Conservation (phyloP, 345 rosid species). For the Heritiera fomes region DNA sequence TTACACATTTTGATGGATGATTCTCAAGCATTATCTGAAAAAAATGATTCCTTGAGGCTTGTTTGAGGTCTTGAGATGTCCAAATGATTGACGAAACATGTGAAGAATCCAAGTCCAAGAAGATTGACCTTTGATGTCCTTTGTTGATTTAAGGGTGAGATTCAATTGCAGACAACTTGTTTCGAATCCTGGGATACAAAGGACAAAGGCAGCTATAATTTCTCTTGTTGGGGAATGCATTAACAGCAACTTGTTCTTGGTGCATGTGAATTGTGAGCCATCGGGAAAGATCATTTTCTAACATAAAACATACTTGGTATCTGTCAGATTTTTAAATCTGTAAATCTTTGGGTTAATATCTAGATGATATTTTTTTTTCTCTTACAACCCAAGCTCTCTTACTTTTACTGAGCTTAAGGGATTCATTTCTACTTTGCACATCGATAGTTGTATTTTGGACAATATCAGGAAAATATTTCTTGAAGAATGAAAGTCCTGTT, state of each 20-base stretch:
- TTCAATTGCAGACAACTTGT: not conserved
- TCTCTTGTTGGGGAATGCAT: not conserved
- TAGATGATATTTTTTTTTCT: not conserved
- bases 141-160: constrained; percentile 5
- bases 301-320: no score
- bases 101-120: constrained; percentile 13
- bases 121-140: not conserved
- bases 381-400: not conserved
- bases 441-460: no score
- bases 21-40: not conserved
- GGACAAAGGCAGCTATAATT: not conserved
- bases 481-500: not conserved
- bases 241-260: not conserved
- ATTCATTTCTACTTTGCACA: no score
- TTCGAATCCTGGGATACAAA: not conserved
- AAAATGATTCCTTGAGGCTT: constrained; percentile 10
- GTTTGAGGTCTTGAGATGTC: not conserved
- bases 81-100: not conserved
- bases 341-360: not conserved
- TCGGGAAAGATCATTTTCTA: not conserved
- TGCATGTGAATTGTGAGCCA: constrained; percentile 16
- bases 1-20: not conserved
- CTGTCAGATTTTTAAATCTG: not conserved
- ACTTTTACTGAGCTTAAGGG: no score
- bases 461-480: no score